Conservation (phyloP, 2,329 filamentous ascomycete species). For the Aspergillus fischeri region DNA sequence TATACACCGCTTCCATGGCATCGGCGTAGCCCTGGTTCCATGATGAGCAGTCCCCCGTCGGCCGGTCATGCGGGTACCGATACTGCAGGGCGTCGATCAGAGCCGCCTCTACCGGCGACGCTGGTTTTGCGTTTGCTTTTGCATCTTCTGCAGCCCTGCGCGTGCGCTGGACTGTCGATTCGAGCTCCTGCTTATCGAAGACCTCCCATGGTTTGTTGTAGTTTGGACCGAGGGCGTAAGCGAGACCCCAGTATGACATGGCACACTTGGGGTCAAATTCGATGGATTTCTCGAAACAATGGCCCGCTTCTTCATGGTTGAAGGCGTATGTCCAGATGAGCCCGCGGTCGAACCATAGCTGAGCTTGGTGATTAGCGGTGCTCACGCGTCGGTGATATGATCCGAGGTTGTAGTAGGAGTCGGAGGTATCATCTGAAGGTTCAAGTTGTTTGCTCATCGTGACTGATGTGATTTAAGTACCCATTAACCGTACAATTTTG, state of each 20-base stretch:
- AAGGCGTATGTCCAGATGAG: constrained; percentile 36
- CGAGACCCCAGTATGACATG: constrained; percentile 41
- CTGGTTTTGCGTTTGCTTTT: constrained; percentile 30
- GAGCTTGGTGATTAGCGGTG: constrained; percentile 22
- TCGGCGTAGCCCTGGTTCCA: constrained; percentile 60
- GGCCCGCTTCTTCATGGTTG: constrained; percentile 38
- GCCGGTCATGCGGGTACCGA: constrained; percentile 56
- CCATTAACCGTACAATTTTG: background rate
- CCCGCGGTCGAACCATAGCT: constrained; percentile 33
- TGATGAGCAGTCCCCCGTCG: constrained; percentile 46
- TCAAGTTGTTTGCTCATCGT: background rate
- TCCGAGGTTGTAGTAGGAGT: constrained; percentile 29
- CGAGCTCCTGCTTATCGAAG: constrained; percentile 61
- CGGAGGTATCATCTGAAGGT: background rate
- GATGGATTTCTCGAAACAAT: constrained; percentile 36
- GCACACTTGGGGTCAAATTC: constrained; percentile 31
- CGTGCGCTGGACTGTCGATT: constrained; percentile 45
- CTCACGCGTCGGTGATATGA: constrained; percentile 31
- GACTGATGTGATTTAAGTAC: background rate
- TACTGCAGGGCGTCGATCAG: constrained; percentile 60
- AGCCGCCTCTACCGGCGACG: constrained; percentile 54
- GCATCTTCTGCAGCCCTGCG: constrained; percentile 46
- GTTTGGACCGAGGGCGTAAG: constrained; percentile 70
- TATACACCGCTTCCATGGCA: constrained; percentile 57
- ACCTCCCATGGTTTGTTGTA: constrained; percentile 75